These are phyloP conservation scores for Cercophora scortea DNA, from an alignment of 495 filamentous ascomycete genomes.

Conservation along the genomic window DNA sequence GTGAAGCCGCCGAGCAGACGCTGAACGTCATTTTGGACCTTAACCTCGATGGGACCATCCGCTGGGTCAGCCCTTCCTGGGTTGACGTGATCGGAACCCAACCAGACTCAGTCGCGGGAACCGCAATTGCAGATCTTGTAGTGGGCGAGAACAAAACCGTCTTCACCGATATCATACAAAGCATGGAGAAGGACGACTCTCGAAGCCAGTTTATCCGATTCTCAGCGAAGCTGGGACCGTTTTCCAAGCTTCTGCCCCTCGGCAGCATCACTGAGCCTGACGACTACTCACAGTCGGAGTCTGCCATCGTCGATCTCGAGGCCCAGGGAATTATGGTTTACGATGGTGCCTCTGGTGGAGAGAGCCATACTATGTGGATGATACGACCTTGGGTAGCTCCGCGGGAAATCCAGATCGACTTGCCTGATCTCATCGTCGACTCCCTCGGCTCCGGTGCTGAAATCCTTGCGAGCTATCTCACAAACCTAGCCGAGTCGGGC, in stretches of 20 bases:
- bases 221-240: constrained; percentile 62
- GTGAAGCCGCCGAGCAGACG: constrained; percentile 91
- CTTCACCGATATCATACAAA: constrained; percentile 75
- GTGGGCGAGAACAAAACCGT: constrained; percentile 64
- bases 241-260: constrained; percentile 55
- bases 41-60: constrained; percentile 75
- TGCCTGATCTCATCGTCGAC: constrained; percentile 85
- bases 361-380: constrained; percentile 99
- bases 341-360: constrained; percentile 75
- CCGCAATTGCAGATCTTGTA: constrained; percentile 71
- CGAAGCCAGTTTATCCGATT: constrained; percentile 89
- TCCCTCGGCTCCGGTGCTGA: constrained; percentile 91
- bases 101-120: constrained; percentile 65
- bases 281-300: constrained; percentile 34
- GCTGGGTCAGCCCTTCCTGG: constrained; percentile 98
- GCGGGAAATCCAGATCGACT: constrained; percentile 88
- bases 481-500: constrained; percentile 76
- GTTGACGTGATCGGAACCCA: constrained; percentile 79
- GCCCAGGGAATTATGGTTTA: constrained; percentile 98
- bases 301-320: constrained; percentile 67
- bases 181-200: constrained; percentile 87
- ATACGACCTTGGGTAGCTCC: constrained; percentile 84
- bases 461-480: constrained; percentile 88
- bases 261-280: constrained; percentile 40
- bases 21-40: constrained; percentile 93